These are phyloP conservation scores for Rhexocercosporidium sp. DNA, from an alignment of 2,329 filamentous ascomycete species.

Conservation along the genomic window DNA sequence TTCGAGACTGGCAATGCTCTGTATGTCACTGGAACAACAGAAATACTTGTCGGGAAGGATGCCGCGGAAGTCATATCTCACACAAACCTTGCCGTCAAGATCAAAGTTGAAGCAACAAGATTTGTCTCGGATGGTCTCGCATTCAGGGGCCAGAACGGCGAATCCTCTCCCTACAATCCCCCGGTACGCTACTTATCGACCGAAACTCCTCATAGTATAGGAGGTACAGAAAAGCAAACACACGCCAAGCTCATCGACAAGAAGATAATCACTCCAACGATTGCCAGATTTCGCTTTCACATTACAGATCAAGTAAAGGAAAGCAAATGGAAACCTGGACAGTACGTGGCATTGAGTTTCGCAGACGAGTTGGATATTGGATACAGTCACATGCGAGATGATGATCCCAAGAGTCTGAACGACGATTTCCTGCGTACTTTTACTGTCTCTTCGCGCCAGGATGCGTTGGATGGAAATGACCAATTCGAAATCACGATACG, in stretches of 20 bases:
- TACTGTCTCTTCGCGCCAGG: slow-evolving; percentile 67
- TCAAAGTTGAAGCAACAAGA: slow-evolving; percentile 64
- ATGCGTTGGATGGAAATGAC: slow-evolving; percentile 30
- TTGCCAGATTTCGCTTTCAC: slow-evolving; percentile 68
- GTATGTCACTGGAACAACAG: slow-evolving; percentile 70
- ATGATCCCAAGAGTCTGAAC: slow-evolving; percentile 79
- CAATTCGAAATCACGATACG: slow-evolving; percentile 74
- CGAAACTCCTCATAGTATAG: slow-evolving; percentile 52
- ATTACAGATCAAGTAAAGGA: slow-evolving; percentile 45
- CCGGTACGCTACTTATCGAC: slow-evolving; percentile 65
- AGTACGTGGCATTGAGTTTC: slow-evolving; percentile 81
- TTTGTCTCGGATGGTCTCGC: slow-evolving; percentile 69
- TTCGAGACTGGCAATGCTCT: slow-evolving; percentile 75
- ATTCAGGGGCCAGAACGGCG: slow-evolving; percentile 65
- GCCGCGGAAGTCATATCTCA: slow-evolving; percentile 68
- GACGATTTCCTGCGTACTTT: slow-evolving; percentile 87
- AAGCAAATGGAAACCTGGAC: slow-evolving; percentile 66
- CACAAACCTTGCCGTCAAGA: slow-evolving; percentile 73
- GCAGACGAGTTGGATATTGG: slow-evolving; percentile 70
- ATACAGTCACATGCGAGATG: slow-evolving; percentile 83
- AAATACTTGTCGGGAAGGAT: slow-evolving; percentile 67
- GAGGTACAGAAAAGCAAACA: slow-evolving; percentile 24
- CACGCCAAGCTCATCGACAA: slow-evolving; percentile 63
- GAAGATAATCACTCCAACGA: slow-evolving; percentile 65
- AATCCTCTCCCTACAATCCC: slow-evolving; percentile 81